Base-by-base conservation (phyloP, 768 basidiomycete species). In the Termitomyces sp. region DNA sequence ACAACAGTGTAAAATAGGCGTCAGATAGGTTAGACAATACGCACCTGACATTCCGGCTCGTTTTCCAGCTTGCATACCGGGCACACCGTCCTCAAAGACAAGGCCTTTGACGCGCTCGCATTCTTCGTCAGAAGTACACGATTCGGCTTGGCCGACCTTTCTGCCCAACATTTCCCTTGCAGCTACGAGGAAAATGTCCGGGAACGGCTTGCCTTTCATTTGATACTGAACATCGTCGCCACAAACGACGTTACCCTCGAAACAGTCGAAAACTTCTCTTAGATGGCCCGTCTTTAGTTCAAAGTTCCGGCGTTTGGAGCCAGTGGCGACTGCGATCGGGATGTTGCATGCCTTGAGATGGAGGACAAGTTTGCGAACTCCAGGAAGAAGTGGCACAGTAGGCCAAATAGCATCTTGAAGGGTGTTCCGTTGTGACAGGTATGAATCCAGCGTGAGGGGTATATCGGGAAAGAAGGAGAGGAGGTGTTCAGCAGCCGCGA, bases 41-140 rank as follows among this genome's bases (percentile, higher is more conserved):
- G 42, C 59, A 93, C 93, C 92, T 60, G 86, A 82, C 93, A 95
- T 94, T 11, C 91, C 92, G 3, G 92, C 92, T 60, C 89, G 79
- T 69, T 89, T 90, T 4, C 87, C 93, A 7, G 92, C 91, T 65
- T 88, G 84, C 64, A 95, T 77, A 0, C 93, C 93, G 0, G 83
- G 83, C 46, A 91, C 73, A 4, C 85, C 86, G 70, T 96, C 93
- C 72, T 96, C 93, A 61, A 96, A 91, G 2, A 96, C 86, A 0
- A 96, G 75, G 0, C 91, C 91, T 61, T 78, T 84, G 37, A 71
- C 71, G 45, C 91, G 78, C 70, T 86, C 86, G 14, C 38, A 38
- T 65, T 69, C 40, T 66, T 66, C 66, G 85, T 74, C 45, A 66
- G 72, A 20, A 76, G 72, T 4, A 69, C 72, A 46, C 61, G 70